These are phyloP conservation scores for Linnemannia hyalina DNA, from an alignment of 192 early-diverging fungal genomes.

Conservation along the genomic window DNA sequence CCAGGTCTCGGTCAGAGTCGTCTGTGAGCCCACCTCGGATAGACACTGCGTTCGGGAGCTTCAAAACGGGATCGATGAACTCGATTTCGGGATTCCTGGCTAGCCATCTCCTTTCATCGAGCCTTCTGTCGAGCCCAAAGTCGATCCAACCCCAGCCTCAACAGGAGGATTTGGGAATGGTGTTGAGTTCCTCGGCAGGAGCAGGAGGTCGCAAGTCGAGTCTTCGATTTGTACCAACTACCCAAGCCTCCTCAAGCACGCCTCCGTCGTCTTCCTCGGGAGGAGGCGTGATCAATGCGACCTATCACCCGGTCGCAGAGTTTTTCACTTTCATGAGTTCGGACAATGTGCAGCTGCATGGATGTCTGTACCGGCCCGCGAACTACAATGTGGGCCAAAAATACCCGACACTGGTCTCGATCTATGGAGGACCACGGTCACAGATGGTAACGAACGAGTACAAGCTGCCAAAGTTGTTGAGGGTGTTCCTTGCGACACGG, in stretches of 20 bases:
- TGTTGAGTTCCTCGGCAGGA: conserved; percentile 15
- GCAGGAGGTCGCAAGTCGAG: conserved; percentile 18
- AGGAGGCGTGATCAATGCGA: conserved; percentile 17
- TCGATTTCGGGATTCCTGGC: conserved; percentile 50
- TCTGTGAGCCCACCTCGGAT: conserved; percentile 20
- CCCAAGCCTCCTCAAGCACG: background rate
- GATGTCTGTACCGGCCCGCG: conserved; percentile 69
- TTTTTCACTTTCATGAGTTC: conserved; percentile 67
- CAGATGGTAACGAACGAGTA: conserved; percentile 82
- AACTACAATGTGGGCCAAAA: conserved; percentile 60
- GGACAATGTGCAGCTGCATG: conserved; percentile 66
- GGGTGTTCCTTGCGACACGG: conserved; percentile 68
- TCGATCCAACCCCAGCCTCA: conserved; percentile 3
- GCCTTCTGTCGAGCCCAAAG: conserved; percentile 15
- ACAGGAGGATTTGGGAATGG: conserved; percentile 26
- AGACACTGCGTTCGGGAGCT: conserved; percentile 18
- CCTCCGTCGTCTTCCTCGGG: conserved; percentile 13
- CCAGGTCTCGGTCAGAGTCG: conserved; percentile 37
- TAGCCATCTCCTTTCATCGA: conserved; percentile 28
- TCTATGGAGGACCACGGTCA: conserved; percentile 82
- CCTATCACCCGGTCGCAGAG: conserved; percentile 58
- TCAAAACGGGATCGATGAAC: conserved; percentile 44
- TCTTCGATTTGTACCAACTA: conserved; percentile 13
- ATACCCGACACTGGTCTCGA: conserved; percentile 73
- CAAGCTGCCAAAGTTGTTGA: conserved; percentile 70